Evolutionary conservation across 306 rosid species (phyloP).

Genomic region (Carpinus fangiana): DNA sequence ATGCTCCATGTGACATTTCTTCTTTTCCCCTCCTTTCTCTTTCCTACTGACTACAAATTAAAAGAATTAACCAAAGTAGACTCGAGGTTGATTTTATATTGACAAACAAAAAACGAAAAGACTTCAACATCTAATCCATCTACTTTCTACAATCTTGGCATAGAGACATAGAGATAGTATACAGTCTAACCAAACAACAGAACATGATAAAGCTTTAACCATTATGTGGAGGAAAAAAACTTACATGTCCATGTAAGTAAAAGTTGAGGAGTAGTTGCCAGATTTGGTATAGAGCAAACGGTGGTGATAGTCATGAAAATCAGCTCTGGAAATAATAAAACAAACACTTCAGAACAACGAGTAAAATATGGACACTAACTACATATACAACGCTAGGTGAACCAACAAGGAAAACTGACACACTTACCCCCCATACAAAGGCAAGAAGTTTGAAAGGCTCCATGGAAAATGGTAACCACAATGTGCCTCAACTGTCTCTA

Average conservation of each 20-base stretch:
- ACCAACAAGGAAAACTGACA: slow-evolving; percentile 14
- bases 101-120: neutral
- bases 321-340: slow-evolving; percentile 57
- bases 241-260: slow-evolving; percentile 91
- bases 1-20: neutral
- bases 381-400: slow-evolving; percentile 9
- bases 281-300: slow-evolving; percentile 93
- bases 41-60: neutral
- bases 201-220: slow-evolving; percentile 14
- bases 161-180: neutral
- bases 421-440: slow-evolving; percentile 91
- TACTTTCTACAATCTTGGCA: neutral
- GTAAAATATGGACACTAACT: slow-evolving; percentile 11
- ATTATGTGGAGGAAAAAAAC: slow-evolving; percentile 17
- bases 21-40: neutral
- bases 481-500: slow-evolving; percentile 97
- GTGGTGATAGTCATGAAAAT: slow-evolving; percentile 97
- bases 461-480: slow-evolving; percentile 96
- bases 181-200: slow-evolving; percentile 3
- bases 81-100: neutral
- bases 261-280: slow-evolving; percentile 97
- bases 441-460: slow-evolving; percentile 88
- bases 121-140: neutral
- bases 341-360: slow-evolving; percentile 29
- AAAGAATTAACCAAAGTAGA: neutral